Evolutionary conservation across 176 grass and related monocot genomes (phyloP).

Genomic region (Luzula sylvatica): DNA sequence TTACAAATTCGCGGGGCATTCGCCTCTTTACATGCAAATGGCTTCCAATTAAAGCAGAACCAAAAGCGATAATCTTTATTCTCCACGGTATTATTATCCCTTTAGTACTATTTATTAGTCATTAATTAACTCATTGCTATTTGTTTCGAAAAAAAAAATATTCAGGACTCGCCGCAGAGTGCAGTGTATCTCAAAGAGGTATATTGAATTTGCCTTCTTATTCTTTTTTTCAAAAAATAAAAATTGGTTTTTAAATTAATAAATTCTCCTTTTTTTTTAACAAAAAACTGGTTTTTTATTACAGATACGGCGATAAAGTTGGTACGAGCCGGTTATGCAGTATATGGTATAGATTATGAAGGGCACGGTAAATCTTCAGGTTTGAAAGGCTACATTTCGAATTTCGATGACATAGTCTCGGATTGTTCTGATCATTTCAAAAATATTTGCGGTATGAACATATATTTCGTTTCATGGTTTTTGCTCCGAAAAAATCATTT

Average conservation of each 20-base stretch:
- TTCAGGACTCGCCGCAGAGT: slow-evolving; percentile 43
- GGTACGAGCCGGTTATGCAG: slow-evolving; percentile 35
- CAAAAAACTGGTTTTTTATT: neutral
- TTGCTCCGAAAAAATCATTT: neutral
- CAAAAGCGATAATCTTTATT: slow-evolving; percentile 53
- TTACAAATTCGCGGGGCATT: slow-evolving; percentile 27
- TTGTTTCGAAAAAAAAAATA: neutral
- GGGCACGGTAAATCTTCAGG: slow-evolving; percentile 69
- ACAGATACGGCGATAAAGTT: slow-evolving; percentile 39
- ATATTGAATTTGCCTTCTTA: neutral
- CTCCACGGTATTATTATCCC: slow-evolving; percentile 29
- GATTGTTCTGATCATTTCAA: slow-evolving; percentile 51
- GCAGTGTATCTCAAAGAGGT: slow-evolving; percentile 61
- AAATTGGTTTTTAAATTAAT: too few species aligned
- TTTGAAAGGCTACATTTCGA: slow-evolving; percentile 35
- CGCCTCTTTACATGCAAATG: slow-evolving; percentile 55
- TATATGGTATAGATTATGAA: slow-evolving; percentile 63
- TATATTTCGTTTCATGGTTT: neutral
- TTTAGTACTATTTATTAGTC: neutral
- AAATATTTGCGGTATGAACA: slow-evolving; percentile 37
- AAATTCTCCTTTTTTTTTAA: too few species aligned
- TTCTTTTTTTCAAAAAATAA: neutral
- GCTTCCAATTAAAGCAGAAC: slow-evolving; percentile 14
- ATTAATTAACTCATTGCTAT: too few species aligned
- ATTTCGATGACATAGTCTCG: slow-evolving; percentile 24